A percentile compares a stretch with the other conserved stretches of the same genome.
Conservation (phyloP, 2,329 filamentous ascomycete genomes). For the Arthrobotrys megalospora region DNA sequence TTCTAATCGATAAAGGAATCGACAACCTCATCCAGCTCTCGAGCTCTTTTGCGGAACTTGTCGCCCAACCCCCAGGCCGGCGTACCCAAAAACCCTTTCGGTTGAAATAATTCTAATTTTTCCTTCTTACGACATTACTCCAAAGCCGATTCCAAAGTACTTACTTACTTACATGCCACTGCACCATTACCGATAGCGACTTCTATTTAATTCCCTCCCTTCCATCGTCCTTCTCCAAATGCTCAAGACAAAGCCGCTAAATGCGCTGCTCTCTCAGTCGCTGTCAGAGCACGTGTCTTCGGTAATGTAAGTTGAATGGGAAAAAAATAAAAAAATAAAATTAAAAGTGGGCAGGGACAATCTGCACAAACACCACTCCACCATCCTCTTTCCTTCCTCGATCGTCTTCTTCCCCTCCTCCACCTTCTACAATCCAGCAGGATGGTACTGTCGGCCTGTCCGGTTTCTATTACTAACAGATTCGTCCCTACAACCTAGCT, state of each 20-base stretch:
- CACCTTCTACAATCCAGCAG: conserved; percentile 1
- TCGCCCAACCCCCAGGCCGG: conserved; percentile 13
- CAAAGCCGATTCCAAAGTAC: not conserved
- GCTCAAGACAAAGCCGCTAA: conserved; percentile 65
- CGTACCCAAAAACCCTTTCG: conserved; percentile 41
- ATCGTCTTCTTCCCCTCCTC: conserved; percentile 10
- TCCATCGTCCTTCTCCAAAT: conserved; percentile 58
- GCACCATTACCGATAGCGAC: conserved; percentile 40
- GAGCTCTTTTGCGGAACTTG: conserved; percentile 16
- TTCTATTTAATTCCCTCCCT: conserved; percentile 23
- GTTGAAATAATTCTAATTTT: conserved; percentile 42
- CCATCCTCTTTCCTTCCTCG: conserved; percentile 22
- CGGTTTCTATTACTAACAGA: conserved; percentile 28
- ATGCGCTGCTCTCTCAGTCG: conserved; percentile 64
- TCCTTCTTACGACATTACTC: conserved; percentile 16
- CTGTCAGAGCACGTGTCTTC: conserved; percentile 64
- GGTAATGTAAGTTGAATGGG: conserved; percentile 62
- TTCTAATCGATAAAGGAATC: conserved; percentile 27
- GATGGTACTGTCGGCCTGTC: not conserved
- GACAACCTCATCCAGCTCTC: not conserved
- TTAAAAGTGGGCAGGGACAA: conserved; percentile 57
- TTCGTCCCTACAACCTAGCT: conserved; percentile 41
- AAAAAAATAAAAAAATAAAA: conserved; percentile 18
- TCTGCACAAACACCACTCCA: conserved; percentile 57
- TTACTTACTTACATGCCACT: conserved; percentile 19